Evolutionary conservation across 768 basidiomycete genomes (phyloP).

Genomic region (Cystobasidium tubakii): DNA sequence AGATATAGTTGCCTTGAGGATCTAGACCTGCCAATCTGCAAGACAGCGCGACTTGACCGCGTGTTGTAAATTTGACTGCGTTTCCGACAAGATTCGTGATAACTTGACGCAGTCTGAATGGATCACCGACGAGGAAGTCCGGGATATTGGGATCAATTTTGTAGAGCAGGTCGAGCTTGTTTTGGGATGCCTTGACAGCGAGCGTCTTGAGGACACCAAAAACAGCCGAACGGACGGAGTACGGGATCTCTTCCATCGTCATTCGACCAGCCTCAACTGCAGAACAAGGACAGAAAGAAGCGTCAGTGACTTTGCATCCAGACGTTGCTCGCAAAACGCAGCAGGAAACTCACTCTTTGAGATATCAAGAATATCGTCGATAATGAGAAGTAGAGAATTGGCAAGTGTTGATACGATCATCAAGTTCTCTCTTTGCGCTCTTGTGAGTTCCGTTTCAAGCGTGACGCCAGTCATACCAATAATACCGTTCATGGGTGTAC

Average conservation of each 20-base stretch:
- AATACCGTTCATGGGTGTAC: constrained; percentile 99
- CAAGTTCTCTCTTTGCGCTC: constrained; percentile 90
- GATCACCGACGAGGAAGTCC: constrained; percentile 94
- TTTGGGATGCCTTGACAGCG: constrained; percentile 93
- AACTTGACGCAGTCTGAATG: constrained; percentile 68
- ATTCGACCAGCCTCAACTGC: constrained; percentile 96
- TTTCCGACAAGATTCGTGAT: constrained; percentile 94
- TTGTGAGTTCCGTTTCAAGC: constrained; percentile 87
- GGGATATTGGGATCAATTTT: constrained; percentile 93
- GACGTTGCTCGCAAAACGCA: too few species aligned
- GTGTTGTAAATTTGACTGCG: constrained; percentile 67
- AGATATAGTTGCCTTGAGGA: constrained; percentile 70
- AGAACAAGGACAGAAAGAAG: constrained; percentile 37
- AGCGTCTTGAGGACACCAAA: constrained; percentile 97
- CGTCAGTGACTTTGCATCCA: too few species aligned
- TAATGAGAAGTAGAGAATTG: constrained; percentile 84
- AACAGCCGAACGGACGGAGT: constrained; percentile 91
- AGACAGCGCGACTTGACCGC: constrained; percentile 85
- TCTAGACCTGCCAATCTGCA: constrained; percentile 64
- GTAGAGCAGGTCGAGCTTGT: constrained; percentile 90
- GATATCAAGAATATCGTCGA: constrained; percentile 98
- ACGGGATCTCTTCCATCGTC: constrained; percentile 99
- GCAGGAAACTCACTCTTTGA: constrained; percentile 77
- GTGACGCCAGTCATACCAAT: constrained; percentile 97
- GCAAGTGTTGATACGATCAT: constrained; percentile 92